A percentile compares a stretch with the other conserved stretches of the same genome.
phyloP scores from a whole-genome alignment of 208 protist species.

The Blastocrithidia nonstop region DNA sequence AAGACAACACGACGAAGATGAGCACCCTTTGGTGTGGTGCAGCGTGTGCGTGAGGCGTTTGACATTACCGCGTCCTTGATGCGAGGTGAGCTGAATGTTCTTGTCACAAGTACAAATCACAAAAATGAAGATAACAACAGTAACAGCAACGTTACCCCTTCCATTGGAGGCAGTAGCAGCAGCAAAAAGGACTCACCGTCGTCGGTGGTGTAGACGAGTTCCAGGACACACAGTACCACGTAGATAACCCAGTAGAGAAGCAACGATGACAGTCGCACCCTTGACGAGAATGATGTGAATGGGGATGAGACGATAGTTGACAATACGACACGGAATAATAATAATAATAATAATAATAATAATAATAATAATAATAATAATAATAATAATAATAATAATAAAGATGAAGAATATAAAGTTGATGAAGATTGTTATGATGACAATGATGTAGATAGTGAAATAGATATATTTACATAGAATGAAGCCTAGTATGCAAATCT shows the following conservation, averaged over 20 bases:
- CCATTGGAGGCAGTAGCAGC: too few relatives aligned
- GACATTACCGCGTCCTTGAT: conserved; percentile 42
- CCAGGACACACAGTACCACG: too few relatives aligned
- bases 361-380: too few relatives aligned
- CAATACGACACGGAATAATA: not conserved
- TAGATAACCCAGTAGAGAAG: too few relatives aligned
- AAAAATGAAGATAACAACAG: not conserved
- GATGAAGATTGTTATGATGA: conserved; percentile 6
- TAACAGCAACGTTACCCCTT: too few relatives aligned
- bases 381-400: not conserved
- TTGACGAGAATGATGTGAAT: not conserved
- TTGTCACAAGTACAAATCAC: not conserved
- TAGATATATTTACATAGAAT: too few relatives aligned
- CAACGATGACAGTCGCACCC: too few relatives aligned
- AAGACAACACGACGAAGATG: too few relatives aligned
- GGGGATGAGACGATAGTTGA: not conserved
- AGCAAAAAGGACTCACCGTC: too few relatives aligned
- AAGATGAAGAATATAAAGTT: conserved; percentile 4
- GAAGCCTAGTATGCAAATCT: too few relatives aligned
- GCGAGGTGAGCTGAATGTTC: conserved; percentile 27
- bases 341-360: not conserved
- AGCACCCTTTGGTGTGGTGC: conserved; percentile 11
- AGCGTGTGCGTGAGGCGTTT: conserved; percentile 40
- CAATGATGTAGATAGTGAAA: too few relatives aligned
- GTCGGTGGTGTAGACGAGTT: too few relatives aligned